Evolutionary conservation across 768 basidiomycete genomes (phyloP).

Genomic region (Podaxis carcinomalis): DNA sequence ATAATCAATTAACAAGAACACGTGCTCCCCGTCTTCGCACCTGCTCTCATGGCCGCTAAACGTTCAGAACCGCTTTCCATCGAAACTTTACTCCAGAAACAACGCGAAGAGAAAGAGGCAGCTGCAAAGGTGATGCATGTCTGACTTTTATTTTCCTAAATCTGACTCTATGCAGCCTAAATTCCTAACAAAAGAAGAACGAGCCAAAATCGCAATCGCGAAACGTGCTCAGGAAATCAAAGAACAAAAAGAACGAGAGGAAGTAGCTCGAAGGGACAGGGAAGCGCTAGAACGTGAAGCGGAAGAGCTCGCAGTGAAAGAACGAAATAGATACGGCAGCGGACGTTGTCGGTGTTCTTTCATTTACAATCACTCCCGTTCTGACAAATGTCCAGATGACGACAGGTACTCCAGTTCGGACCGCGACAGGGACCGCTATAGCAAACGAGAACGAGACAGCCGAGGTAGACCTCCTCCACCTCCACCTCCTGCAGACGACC

Average conservation of each 20-base stretch:
- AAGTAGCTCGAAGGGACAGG: conserved; percentile 54
- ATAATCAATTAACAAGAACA: conserved; percentile 2
- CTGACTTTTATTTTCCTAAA: background rate
- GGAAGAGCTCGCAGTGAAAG: conserved; percentile 50
- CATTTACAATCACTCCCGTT: conserved; percentile 12
- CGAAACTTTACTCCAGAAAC: conserved; percentile 80
- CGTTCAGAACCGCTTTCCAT: conserved; percentile 80
- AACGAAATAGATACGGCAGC: conserved; percentile 37
- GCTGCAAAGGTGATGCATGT: conserved; percentile 69
- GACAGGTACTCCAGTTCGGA: conserved; percentile 51
- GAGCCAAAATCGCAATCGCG: conserved; percentile 83
- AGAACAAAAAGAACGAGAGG: conserved; percentile 64
- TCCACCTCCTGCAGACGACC: conserved; percentile 25
- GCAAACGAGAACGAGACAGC: conserved; percentile 15
- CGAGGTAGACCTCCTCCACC: conserved; percentile 29
- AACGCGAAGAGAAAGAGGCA: conserved; percentile 84
- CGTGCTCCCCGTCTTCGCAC: conserved; percentile 10
- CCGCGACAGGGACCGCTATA: conserved; percentile 36
- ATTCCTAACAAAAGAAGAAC: conserved; percentile 90
- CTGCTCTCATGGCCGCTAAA: conserved; percentile 38
- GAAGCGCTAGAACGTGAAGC: conserved; percentile 75
- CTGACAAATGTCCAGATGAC: conserved; percentile 35
- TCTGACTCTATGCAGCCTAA: conserved; percentile 59
- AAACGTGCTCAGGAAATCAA: conserved; percentile 82
- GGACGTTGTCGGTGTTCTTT: conserved; percentile 33